These are phyloP conservation scores for Coccomyxa subellipsoidea DNA, from an alignment of 163 green algal genomes.

Conservation along the genomic window DNA sequence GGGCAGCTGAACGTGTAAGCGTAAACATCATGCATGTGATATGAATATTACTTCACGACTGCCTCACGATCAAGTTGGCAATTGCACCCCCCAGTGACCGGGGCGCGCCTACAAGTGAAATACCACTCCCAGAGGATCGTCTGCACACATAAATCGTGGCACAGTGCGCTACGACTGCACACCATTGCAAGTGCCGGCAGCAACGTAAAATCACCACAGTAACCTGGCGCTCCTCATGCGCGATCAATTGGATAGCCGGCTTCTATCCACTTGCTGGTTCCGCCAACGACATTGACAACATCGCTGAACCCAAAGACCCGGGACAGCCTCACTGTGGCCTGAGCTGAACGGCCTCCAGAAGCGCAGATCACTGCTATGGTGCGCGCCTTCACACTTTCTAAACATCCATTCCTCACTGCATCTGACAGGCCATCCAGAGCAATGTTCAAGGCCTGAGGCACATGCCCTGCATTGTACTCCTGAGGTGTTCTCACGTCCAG, in stretches of 20 bases:
- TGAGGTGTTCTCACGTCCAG: constrained; percentile 4
- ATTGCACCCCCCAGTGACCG: no score
- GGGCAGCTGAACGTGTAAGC: not conserved
- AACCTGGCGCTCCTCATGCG: not conserved
- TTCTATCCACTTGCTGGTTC: constrained; percentile 5
- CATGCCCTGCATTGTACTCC: constrained; percentile 12
- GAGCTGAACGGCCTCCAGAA: not conserved
- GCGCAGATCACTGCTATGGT: constrained; percentile 12
- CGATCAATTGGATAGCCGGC: not conserved
- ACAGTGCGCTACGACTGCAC: no score
- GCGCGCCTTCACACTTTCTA: not conserved
- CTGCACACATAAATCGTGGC: no score
- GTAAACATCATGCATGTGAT: not conserved
- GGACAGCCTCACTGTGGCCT: constrained; percentile 12
- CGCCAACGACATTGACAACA: constrained; percentile 5
- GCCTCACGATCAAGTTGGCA: no score
- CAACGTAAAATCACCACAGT: no score
- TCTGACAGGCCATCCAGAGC: constrained; percentile 6
- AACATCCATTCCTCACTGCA: not conserved
- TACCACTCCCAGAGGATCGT: no score
- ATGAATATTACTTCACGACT: not conserved
- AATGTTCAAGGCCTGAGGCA: constrained; percentile 8
- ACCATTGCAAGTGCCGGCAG: no score
- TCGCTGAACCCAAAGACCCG: constrained; percentile 9
- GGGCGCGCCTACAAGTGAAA: no score